These are phyloP conservation scores for Teratosphaeria pseudoeucalypti DNA, from an alignment of 2,329 filamentous ascomycete species.

Conservation along the genomic window DNA sequence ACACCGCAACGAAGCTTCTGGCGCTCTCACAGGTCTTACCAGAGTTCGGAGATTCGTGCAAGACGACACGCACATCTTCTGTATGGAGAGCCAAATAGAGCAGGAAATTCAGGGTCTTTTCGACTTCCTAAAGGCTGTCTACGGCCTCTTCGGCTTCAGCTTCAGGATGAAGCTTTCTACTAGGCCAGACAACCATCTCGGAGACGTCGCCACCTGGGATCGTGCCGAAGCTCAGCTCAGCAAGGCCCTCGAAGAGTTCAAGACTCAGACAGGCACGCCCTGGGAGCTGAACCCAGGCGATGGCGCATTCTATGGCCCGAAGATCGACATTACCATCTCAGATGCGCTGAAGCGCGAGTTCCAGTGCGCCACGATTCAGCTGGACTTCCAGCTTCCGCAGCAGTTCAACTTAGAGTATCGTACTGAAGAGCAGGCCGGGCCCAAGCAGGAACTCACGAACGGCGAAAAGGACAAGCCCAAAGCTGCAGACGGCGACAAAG, in stretches of 20 bases:
- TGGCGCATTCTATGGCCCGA: slow-evolving; percentile 95
- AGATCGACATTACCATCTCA: slow-evolving; percentile 93
- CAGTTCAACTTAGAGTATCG: slow-evolving; percentile 85
- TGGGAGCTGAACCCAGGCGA: slow-evolving; percentile 94
- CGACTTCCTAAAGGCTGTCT: slow-evolving; percentile 72
- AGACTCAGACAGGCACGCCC: slow-evolving; percentile 48
- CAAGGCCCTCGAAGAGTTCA: slow-evolving; percentile 69
- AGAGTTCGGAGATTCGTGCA: slow-evolving; percentile 90
- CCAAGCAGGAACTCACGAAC: slow-evolving; percentile 13
- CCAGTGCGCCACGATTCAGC: slow-evolving; percentile 89
- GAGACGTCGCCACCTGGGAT: slow-evolving; percentile 79
- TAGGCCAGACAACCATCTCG: slow-evolving; percentile 77
- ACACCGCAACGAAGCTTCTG: slow-evolving; percentile 90
- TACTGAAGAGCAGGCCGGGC: slow-evolving; percentile 53
- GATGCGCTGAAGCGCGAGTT: slow-evolving; percentile 77
- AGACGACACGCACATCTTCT: slow-evolving; percentile 96
- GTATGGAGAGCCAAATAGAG: slow-evolving; percentile 66
- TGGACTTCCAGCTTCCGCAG: slow-evolving; percentile 76
- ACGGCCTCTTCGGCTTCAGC: slow-evolving; percentile 73
- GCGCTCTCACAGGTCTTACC: slow-evolving; percentile 80
- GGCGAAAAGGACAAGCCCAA: slow-evolving; percentile 18
- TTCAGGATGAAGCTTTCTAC: slow-evolving; percentile 96
- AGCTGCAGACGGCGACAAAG: slow-evolving; percentile 28
- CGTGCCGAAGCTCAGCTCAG: slow-evolving; percentile 73
- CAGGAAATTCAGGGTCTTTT: slow-evolving; percentile 74